Percentiles rank a stretch among this genome's conserved stretches.
Evolutionary conservation across 2,329 filamentous ascomycete genomes (phyloP).

Genomic region (Paecilomyces niveus): DNA sequence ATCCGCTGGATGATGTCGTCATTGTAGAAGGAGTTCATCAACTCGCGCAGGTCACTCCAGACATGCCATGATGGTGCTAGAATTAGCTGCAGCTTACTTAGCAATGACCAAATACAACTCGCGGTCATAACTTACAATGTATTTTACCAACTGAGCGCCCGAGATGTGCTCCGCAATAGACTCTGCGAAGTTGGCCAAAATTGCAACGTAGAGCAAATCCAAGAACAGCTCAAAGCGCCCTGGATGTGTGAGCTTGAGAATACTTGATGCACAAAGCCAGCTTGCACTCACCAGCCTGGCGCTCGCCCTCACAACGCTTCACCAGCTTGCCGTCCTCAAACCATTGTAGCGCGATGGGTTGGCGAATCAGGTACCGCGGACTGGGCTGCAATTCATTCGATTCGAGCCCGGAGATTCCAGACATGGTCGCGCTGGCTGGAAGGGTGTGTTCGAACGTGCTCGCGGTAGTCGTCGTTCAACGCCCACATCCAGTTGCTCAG

Average conservation of each 20-base stretch:
- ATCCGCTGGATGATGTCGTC: constrained; percentile 44
- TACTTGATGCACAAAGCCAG: background rate
- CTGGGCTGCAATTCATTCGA: constrained; percentile 2
- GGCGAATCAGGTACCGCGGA: constrained; percentile 21
- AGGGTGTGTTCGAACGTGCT: background rate
- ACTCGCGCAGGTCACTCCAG: constrained; percentile 44
- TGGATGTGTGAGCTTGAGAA: constrained; percentile 2
- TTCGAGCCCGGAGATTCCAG: background rate
- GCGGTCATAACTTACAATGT: constrained; percentile 23
- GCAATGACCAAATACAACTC: background rate
- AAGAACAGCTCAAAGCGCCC: constrained; percentile 46
- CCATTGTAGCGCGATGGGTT: constrained; percentile 38
- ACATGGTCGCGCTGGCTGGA: background rate
- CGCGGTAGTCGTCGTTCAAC: background rate
- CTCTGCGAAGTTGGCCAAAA: constrained; percentile 46
- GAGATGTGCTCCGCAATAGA: constrained; percentile 41
- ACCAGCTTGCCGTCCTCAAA: constrained; percentile 37
- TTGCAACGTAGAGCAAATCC: constrained; percentile 44
- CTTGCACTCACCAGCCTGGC: constrained; percentile 30
- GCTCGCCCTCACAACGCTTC: constrained; percentile 38
- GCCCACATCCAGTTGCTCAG: background rate
- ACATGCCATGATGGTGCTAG: constrained; percentile 46
- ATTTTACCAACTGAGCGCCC: constrained; percentile 40
- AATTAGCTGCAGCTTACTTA: constrained; percentile 25
- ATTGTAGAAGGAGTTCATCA: constrained; percentile 49